Evolutionary conservation across 1,139 yeast species (phyloP).

Genomic region (Diutina neorugosa): DNA sequence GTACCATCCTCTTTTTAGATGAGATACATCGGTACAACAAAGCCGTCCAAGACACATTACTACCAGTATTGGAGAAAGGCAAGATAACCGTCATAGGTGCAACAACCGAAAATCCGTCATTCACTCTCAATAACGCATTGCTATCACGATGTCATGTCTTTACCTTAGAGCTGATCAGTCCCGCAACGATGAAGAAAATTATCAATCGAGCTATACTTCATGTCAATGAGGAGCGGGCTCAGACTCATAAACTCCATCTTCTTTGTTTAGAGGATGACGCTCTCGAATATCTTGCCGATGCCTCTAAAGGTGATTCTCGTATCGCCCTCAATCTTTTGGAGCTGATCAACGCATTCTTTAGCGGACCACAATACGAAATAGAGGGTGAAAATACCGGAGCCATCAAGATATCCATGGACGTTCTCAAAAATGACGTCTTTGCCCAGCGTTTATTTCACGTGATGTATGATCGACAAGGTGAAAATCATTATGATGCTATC

Average conservation of each 20-base stretch:
- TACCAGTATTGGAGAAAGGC: slow-evolving; percentile 65
- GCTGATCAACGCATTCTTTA: slow-evolving; percentile 29
- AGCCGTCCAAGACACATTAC: slow-evolving; percentile 76
- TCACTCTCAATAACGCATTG: slow-evolving; percentile 77
- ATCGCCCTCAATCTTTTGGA: slow-evolving; percentile 69
- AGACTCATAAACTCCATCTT: slow-evolving; percentile 24
- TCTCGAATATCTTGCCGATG: slow-evolving; percentile 54
- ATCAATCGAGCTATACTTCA: slow-evolving; percentile 51
- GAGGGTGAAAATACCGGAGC: slow-evolving; percentile 13
- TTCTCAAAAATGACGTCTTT: slow-evolving; percentile 25
- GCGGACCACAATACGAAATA: slow-evolving; percentile 19
- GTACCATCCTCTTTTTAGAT: slow-evolving; percentile 76
- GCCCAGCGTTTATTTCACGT: slow-evolving; percentile 35
- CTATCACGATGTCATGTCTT: slow-evolving; percentile 84
- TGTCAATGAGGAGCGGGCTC: slow-evolving; percentile 45
- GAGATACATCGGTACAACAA: slow-evolving; percentile 90
- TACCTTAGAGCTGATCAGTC: slow-evolving; percentile 53
- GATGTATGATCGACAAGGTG: slow-evolving; percentile 80
- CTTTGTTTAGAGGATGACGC: slow-evolving; percentile 46
- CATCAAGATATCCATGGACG: slow-evolving; percentile 20
- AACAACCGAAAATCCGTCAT: slow-evolving; percentile 95
- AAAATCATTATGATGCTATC: slow-evolving; percentile 86
- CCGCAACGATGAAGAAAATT: slow-evolving; percentile 44
- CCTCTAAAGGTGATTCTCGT: slow-evolving; percentile 88
- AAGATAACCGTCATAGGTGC: slow-evolving; percentile 72